A percentile compares a stretch with the other conserved stretches of the same genome.
Conservation (phyloP, 2,329 filamentous ascomycete genomes). For the Pyrenophora graminea region DNA sequence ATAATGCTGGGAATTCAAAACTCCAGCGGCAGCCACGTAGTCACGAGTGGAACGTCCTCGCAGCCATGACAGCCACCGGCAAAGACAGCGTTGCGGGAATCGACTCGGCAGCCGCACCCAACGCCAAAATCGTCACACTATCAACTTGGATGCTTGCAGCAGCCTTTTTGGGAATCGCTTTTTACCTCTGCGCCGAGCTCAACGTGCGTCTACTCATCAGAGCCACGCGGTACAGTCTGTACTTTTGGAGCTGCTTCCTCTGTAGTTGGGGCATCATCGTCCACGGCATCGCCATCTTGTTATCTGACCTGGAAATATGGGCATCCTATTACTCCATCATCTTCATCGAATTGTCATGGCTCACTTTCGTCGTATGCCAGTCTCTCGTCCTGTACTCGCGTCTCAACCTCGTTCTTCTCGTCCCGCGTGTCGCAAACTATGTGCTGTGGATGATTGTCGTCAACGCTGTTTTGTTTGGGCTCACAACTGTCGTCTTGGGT, state of each 20-base stretch:
- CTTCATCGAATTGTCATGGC: slow-evolving; percentile 59
- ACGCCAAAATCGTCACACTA: not conserved
- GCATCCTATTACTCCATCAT: slow-evolving; percentile 46
- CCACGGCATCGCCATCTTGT: slow-evolving; percentile 47
- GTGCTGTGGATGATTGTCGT: slow-evolving; percentile 61
- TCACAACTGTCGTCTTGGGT: slow-evolving; percentile 58
- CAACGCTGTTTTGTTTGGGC: slow-evolving; percentile 58
- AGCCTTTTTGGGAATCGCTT: slow-evolving; percentile 27
- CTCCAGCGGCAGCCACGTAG: too few species aligned
- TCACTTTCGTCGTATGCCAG: slow-evolving; percentile 63
- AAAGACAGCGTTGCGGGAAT: not conserved
- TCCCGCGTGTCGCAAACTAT: slow-evolving; percentile 33
- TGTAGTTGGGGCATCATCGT: slow-evolving; percentile 43
- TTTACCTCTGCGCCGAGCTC: slow-evolving; percentile 49
- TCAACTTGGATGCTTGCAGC: slow-evolving; percentile 11
- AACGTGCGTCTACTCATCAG: slow-evolving; percentile 45
- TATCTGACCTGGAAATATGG: slow-evolving; percentile 51
- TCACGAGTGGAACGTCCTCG: not conserved
- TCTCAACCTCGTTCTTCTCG: slow-evolving; percentile 59
- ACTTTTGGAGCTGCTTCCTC: slow-evolving; percentile 51
- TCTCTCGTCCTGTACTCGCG: slow-evolving; percentile 64
- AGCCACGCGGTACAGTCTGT: slow-evolving; percentile 50
- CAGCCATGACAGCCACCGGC: not conserved
- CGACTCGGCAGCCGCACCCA: not conserved
- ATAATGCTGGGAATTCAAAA: too few species aligned